phyloP scores from a whole-genome alignment of 441 rosid genomes.

The Omphalea diandra region DNA sequence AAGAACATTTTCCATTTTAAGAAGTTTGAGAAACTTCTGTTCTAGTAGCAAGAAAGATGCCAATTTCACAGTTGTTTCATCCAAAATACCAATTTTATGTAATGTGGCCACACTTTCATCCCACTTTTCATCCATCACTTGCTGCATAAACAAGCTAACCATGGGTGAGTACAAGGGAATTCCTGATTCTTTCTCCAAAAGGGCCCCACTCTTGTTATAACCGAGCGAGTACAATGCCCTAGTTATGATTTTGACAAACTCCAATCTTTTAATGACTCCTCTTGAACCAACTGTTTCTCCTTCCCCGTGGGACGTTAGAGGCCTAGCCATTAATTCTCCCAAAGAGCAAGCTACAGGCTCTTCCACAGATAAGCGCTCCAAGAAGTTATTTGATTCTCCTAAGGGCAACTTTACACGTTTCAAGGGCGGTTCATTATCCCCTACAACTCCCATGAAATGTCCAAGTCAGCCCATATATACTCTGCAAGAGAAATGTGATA shows the following conservation, averaged over 20 bases:
- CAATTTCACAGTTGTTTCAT: slow-evolving; percentile 41
- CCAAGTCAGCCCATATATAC: slow-evolving; percentile 70
- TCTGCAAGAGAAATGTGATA: slow-evolving; percentile 17
- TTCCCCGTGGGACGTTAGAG: slow-evolving; percentile 53
- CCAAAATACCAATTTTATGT: slow-evolving; percentile 41
- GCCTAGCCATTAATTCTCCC: slow-evolving; percentile 59
- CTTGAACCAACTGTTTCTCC: slow-evolving; percentile 55
- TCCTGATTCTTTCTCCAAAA: slow-evolving; percentile 71
- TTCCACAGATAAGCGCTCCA: slow-evolving; percentile 43
- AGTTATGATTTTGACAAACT: slow-evolving; percentile 61
- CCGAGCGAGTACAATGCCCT: slow-evolving; percentile 67
- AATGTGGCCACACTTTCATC: slow-evolving; percentile 49
- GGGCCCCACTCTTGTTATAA: slow-evolving; percentile 54
- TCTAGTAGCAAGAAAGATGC: slow-evolving; percentile 66
- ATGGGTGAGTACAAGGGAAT: slow-evolving; percentile 48
- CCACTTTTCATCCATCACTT: slow-evolving; percentile 57
- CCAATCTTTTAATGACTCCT: slow-evolving; percentile 58
- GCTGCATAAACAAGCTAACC: slow-evolving; percentile 43
- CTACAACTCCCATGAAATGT: slow-evolving; percentile 81
- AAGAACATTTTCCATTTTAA: slow-evolving; percentile 42
- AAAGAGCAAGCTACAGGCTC: slow-evolving; percentile 41
- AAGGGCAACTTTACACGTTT: slow-evolving; percentile 58
- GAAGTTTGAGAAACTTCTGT: slow-evolving; percentile 60
- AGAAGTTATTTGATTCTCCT: slow-evolving; percentile 37
- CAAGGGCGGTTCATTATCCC: slow-evolving; percentile 71